Evolutionary conservation across 257 asterid genomes (phyloP).

Genomic region (Eustoma russellianum): DNA sequence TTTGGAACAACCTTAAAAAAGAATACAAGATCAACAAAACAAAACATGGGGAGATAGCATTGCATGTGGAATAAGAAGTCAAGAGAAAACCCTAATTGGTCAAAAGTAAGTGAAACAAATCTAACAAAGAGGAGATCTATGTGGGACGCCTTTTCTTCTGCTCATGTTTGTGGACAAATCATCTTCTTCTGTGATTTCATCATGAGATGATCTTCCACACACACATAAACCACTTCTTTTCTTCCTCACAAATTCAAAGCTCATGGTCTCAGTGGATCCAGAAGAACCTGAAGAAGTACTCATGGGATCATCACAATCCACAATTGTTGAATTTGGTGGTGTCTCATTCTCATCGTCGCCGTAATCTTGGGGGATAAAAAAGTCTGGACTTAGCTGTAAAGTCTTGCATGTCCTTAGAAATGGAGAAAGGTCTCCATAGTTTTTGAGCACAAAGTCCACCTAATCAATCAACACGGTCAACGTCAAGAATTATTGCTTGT

Average conservation of each 20-base stretch:
- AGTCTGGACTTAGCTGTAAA: slow-evolving; percentile 79
- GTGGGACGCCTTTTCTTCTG: slow-evolving; percentile 94
- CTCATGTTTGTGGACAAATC: slow-evolving; percentile 82
- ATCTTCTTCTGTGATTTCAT: slow-evolving; percentile 41
- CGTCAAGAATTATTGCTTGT: no score
- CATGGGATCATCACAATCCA: slow-evolving; percentile 46
- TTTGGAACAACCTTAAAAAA: no score
- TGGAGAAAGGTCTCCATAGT: slow-evolving; percentile 61
- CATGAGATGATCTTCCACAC: slow-evolving; percentile 53
- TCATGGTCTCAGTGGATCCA: slow-evolving; percentile 69
- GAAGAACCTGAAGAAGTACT: slow-evolving; percentile 49
- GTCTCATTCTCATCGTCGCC: slow-evolving; percentile 66
- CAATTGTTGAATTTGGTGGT: slow-evolving; percentile 51
- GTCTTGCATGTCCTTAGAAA: slow-evolving; percentile 67
- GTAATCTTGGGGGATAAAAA: slow-evolving; percentile 82
- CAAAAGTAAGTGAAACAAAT: slow-evolving; percentile 8
- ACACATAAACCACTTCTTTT: slow-evolving; percentile 67
- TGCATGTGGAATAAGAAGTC: no score
- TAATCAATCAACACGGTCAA: slow-evolving; percentile 9
- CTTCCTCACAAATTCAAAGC: slow-evolving; percentile 69
- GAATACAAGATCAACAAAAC: no score
- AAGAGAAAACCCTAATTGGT: not conserved
- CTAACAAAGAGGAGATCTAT: slow-evolving; percentile 91
- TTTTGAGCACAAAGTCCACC: slow-evolving; percentile 72
- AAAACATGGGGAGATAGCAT: no score